Evolutionary conservation across 2,329 filamentous ascomycete species (phyloP), one percentile per base, ranked within the genome.

Genomic region (Xylaria sp.): DNA sequence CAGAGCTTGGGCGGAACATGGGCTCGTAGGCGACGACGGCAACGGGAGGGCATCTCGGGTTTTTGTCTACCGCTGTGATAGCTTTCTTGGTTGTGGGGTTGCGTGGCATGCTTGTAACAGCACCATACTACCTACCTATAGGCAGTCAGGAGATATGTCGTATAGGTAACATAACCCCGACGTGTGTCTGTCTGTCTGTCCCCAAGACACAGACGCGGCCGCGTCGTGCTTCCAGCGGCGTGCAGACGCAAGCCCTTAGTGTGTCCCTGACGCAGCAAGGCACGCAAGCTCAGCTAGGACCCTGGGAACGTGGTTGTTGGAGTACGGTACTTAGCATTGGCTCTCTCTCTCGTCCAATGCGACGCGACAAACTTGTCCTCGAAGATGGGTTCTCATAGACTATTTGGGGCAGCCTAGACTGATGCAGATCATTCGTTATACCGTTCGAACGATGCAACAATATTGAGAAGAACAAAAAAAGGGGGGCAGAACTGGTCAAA

Each of bases 281-380:
- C 54, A 63, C 51, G 37, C 63, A 69, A 65, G 59, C 55, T 68
- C 56, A 65, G 58, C 65, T 62, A 58, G 44, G 46, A 59, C 51
- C 65, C 52, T 58, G 18, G 61, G 62, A 55, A 44, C 39, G 25
- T 44, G 34, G 39, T 68, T 65, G 39, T 68, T 65, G 69, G 65
- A 56, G 65, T 60, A 65, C 44, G 59, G n/a, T 37, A 37, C 34
- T 37, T 37, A 37, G 34, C 8, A 37, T 37, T 37, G 34, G 34
- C 34, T 10, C 34, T 37, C n/a, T n/a, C 44, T 25, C 46, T 48
- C 41, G 4, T 37, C 25, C 67, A 51, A 63, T 66, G 61, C 55
- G 48, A 67, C 64, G 34, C 32, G 59, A 18, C 15, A 41, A 58
- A 34, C 18, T 48, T 5, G 41, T n/a, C 15, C 41, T 18, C 28